Evolutionary conservation across 768 basidiomycete genomes (phyloP).

Genomic region (Tylopilus rubrobrunneus): DNA sequence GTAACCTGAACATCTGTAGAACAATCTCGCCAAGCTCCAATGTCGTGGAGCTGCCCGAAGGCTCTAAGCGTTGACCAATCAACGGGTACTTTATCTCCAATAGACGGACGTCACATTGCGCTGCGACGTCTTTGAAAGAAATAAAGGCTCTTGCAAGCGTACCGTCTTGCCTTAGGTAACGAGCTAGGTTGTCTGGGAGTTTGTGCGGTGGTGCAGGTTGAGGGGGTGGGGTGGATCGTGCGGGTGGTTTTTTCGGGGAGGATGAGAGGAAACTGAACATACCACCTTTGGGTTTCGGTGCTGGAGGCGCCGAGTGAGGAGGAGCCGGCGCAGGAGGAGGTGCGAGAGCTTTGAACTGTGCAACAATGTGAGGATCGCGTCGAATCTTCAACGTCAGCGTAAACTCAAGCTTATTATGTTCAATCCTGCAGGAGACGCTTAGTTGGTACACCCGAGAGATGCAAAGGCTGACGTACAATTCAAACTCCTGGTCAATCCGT

Average conservation of each 20-base stretch:
- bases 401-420: constrained; percentile 94
- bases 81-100: constrained; percentile 82
- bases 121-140: constrained; percentile 82
- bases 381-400: constrained; percentile 85
- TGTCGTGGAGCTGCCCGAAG: constrained; percentile 48
- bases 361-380: constrained; percentile 78
- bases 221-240: constrained; percentile 35
- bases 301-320: constrained; percentile 41
- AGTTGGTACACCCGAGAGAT: background rate
- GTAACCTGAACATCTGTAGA: constrained; percentile 86
- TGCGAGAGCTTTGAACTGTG: constrained; percentile 66
- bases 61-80: constrained; percentile 68
- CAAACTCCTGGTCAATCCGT: constrained; percentile 84
- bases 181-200: constrained; percentile 71
- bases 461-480: constrained; percentile 55
- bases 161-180: constrained; percentile 81
- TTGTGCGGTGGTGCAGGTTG: constrained; percentile 39
- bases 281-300: constrained; percentile 54
- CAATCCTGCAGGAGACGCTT: constrained; percentile 51
- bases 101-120: constrained; percentile 77
- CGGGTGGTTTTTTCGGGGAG: constrained; percentile 65
- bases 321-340: constrained; percentile 43
- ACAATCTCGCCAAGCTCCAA: constrained; percentile 85
- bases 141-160: constrained; percentile 86
- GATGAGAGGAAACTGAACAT: constrained; percentile 75